Evolutionary conservation across 352 stramenopile species (phyloP).

Genomic region (Aphanomyces astaci): DNA sequence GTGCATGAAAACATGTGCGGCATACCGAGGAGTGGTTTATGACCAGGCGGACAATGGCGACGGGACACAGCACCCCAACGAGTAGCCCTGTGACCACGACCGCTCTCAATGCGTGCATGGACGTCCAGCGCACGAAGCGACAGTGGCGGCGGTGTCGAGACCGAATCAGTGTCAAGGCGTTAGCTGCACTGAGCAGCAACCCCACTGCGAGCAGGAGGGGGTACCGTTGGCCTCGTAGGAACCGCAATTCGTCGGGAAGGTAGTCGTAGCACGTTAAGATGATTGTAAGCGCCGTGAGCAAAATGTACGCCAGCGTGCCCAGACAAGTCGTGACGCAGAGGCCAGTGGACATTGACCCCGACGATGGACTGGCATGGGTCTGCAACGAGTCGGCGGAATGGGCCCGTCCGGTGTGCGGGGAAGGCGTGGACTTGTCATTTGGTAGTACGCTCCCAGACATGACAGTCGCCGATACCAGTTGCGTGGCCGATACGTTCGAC

Average conservation of each 20-base stretch:
- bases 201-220: not conserved
- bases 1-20: too few relatives aligned
- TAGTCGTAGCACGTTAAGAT: slow-evolving; percentile 17
- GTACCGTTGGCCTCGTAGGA: slow-evolving; percentile 16
- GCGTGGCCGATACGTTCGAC: too few relatives aligned
- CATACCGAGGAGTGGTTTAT: not conserved
- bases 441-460: too few relatives aligned
- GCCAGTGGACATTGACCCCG: not conserved
- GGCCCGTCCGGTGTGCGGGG: too few relatives aligned
- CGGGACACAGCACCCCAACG: not conserved
- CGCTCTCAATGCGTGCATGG: not conserved
- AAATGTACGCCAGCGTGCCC: not conserved
- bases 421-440: too few relatives aligned
- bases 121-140: not conserved
- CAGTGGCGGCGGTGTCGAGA: not conserved
- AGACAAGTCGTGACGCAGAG: not conserved
- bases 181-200: not conserved
- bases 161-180: not conserved
- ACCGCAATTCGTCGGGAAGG: not conserved
- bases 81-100: not conserved
- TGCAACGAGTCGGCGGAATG: too few relatives aligned
- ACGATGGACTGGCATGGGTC: too few relatives aligned
- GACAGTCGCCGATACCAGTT: too few relatives aligned
- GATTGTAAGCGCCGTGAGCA: slow-evolving; percentile 6
- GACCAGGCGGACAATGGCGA: not conserved